Percentiles rank a stretch among this genome's conserved stretches.
These are phyloP conservation scores for Stachybotrys echinatus DNA, from an alignment of 2,329 filamentous ascomycete species.

Conservation along the genomic window DNA sequence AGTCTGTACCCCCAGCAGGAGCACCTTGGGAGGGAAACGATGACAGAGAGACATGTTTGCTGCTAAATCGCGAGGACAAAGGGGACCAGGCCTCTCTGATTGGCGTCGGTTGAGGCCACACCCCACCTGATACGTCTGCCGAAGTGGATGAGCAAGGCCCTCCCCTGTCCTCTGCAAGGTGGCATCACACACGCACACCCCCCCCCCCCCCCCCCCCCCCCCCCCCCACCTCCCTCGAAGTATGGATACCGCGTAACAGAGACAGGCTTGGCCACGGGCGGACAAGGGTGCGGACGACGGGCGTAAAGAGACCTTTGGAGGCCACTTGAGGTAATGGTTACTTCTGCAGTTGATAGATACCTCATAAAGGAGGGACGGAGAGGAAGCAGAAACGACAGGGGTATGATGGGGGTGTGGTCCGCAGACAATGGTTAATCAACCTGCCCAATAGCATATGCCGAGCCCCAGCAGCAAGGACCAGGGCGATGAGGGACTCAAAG, in stretches of 20 bases:
- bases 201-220: too few species aligned
- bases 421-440: background rate
- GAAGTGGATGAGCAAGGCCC: background rate
- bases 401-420: background rate
- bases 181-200: conserved; percentile 2
- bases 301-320: background rate
- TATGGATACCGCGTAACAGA: background rate
- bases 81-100: background rate
- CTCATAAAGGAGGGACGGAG: background rate
- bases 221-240: background rate
- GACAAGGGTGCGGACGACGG: background rate
- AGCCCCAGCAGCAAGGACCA: background rate
- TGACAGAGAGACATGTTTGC: background rate
- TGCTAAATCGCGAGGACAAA: background rate
- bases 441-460: background rate
- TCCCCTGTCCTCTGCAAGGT: background rate
- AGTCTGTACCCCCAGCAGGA: background rate
- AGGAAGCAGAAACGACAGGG: background rate
- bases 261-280: background rate
- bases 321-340: too few species aligned
- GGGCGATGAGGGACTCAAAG: background rate
- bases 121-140: background rate
- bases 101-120: background rate
- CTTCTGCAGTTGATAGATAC: background rate
- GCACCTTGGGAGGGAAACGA: background rate